These are phyloP conservation scores for Fusarium subtropicale DNA, from an alignment of 2,329 filamentous ascomycete species.

Conservation along the genomic window DNA sequence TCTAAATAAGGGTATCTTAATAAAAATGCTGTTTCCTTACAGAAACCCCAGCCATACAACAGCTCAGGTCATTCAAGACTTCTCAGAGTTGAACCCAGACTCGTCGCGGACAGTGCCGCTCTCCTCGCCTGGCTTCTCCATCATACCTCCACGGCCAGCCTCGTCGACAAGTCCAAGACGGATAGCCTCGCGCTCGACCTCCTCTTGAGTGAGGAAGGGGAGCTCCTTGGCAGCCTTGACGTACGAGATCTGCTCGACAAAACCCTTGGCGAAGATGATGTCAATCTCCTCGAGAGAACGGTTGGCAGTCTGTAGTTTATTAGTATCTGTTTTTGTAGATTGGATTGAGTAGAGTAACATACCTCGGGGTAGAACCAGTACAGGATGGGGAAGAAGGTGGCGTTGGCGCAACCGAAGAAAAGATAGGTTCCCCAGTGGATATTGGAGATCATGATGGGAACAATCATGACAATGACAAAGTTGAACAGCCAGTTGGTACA, in stretches of 20 bases:
- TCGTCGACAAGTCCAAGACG: constrained; percentile 41
- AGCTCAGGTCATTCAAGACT: constrained; percentile 16
- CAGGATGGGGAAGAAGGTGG: constrained; percentile 63
- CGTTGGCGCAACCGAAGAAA: constrained; percentile 65
- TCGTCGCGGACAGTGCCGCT: constrained; percentile 33
- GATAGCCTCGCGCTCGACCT: constrained; percentile 63
- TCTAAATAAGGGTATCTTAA: constrained; percentile 31
- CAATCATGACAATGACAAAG: constrained; percentile 70
- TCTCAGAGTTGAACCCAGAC: constrained; percentile 37
- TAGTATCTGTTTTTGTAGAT: background rate
- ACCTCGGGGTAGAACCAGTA: constrained; percentile 60
- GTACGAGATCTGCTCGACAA: constrained; percentile 68
- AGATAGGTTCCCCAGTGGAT: constrained; percentile 65
- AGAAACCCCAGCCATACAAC: constrained; percentile 1
- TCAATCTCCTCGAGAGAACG: constrained; percentile 67
- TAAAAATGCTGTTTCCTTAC: constrained; percentile 9
- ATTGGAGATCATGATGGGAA: constrained; percentile 71
- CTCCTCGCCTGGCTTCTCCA: constrained; percentile 35
- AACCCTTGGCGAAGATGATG: constrained; percentile 70
- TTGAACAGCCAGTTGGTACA: constrained; percentile 68
- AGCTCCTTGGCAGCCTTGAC: constrained; percentile 68
- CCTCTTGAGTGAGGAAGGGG: constrained; percentile 62
- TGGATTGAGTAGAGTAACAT: background rate
- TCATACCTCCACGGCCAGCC: constrained; percentile 28
- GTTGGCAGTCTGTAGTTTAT: constrained; percentile 50